Percentiles rank a stretch among this genome's conserved stretches.
These are phyloP conservation scores for Strobilomyces confusus DNA, from an alignment of 768 basidiomycete genomes.

Conservation along the genomic window DNA sequence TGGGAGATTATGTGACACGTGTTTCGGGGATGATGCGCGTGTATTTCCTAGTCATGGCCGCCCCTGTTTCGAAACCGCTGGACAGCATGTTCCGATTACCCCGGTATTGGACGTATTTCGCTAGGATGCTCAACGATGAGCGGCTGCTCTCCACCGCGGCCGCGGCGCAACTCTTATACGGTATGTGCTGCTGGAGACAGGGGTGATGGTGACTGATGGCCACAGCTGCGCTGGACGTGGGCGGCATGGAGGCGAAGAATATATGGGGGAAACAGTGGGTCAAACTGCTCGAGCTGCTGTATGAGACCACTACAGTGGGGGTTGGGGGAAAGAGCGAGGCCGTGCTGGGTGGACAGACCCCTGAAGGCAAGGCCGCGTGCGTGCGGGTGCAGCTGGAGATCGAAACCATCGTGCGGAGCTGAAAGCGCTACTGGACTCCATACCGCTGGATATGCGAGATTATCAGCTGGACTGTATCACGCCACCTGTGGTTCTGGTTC, in stretches of 20 bases:
- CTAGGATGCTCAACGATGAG: constrained; percentile 53
- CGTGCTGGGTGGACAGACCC: constrained; percentile 54
- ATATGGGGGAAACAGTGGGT: constrained; percentile 80
- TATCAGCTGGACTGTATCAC: constrained; percentile 4
- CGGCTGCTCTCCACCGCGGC: constrained; percentile 52
- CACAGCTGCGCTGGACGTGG: constrained; percentile 67
- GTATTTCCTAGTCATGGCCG: constrained; percentile 68
- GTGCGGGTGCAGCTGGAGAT: constrained; percentile 62
- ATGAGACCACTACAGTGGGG: constrained; percentile 59
- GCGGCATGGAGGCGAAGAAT: constrained; percentile 54
- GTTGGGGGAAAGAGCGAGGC: constrained; percentile 33
- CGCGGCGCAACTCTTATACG: constrained; percentile 64
- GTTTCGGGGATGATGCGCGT: constrained; percentile 80
- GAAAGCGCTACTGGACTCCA: constrained; percentile 14
- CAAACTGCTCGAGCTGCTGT: constrained; percentile 63
- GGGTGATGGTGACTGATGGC: constrained; percentile 6
- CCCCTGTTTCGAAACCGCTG: constrained; percentile 38
- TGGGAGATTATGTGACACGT: constrained; percentile 60
- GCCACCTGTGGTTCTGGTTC: constrained; percentile 14
- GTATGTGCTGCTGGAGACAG: constrained; percentile 33
- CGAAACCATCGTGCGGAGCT: constrained; percentile 51
- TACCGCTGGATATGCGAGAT: not conserved
- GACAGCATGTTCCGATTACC: constrained; percentile 53
- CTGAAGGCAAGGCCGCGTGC: constrained; percentile 62
- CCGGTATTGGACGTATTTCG: constrained; percentile 70